Percentiles rank a stretch among this genome's conserved stretches.
Conservation (phyloP, 805 yeast species). For the Yamadazyma laniorum region DNA sequence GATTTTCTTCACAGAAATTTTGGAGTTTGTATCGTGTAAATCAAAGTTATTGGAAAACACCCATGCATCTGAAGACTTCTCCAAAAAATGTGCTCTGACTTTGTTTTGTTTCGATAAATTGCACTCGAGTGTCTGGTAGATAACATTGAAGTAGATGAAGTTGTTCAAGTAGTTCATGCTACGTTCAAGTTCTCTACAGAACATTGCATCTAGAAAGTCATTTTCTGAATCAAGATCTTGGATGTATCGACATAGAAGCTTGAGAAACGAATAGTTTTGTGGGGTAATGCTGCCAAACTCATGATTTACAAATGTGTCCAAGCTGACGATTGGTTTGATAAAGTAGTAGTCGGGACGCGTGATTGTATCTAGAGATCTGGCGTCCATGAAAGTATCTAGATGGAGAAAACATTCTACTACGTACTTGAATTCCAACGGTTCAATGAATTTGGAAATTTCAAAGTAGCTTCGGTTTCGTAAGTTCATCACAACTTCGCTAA, state of each 20-base stretch:
- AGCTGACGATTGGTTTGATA: conserved; percentile 9
- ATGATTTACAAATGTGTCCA: conserved; percentile 1
- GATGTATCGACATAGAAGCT: conserved; percentile 11
- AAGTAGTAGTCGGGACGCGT: conserved; percentile 9
- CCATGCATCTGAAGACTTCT: neutral
- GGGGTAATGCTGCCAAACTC: conserved; percentile 2
- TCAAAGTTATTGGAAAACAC: conserved; percentile 5
- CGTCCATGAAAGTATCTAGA: conserved; percentile 10
- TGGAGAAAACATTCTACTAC: conserved; percentile 12
- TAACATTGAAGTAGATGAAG: conserved; percentile 15
- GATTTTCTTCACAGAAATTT: conserved; percentile 7
- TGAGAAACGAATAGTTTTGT: conserved; percentile 15
- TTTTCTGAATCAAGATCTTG: conserved; percentile 7
- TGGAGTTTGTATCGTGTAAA: conserved; percentile 6
- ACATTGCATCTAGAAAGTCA: conserved; percentile 10
- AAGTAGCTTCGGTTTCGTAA: conserved; percentile 10
- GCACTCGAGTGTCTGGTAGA: conserved; percentile 9
- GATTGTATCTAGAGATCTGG: conserved; percentile 5
- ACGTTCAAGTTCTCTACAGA: conserved; percentile 12
- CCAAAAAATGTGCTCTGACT: conserved; percentile 1
- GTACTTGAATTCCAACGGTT: conserved; percentile 12
- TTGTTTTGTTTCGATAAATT: conserved; percentile 3
- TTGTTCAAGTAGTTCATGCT: conserved; percentile 13
- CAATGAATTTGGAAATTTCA: conserved; percentile 11
- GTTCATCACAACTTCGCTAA: conserved; percentile 11